These are phyloP conservation scores for Phlebiopsis flavidoalba DNA, from an alignment of 768 basidiomycete genomes.

Conservation along the genomic window DNA sequence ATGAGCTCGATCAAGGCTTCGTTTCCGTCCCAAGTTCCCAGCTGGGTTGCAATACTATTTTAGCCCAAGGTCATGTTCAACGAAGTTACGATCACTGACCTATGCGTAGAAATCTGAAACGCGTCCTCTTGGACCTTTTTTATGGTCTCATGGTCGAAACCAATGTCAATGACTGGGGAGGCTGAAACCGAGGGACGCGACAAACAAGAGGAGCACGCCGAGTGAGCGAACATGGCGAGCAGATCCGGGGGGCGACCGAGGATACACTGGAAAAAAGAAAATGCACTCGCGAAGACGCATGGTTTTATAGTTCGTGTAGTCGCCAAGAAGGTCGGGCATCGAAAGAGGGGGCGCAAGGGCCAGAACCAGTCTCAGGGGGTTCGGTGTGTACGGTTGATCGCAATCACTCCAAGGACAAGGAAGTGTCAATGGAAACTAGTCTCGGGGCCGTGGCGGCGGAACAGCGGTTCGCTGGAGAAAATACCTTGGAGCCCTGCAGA, in stretches of 20 bases:
- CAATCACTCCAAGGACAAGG: background rate
- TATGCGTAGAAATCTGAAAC: slow-evolving; percentile 22
- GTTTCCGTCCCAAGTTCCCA: slow-evolving; percentile 59
- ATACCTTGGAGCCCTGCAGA: too few species aligned
- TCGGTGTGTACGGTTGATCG: background rate
- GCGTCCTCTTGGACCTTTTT: slow-evolving; percentile 23
- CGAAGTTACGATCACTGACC: slow-evolving; percentile 11
- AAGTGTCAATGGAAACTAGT: background rate
- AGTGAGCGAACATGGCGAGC: background rate
- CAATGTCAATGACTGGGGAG: slow-evolving; percentile 11
- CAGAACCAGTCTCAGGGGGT: background rate
- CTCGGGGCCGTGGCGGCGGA: background rate
- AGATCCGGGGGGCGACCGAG: background rate
- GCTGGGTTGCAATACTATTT: slow-evolving; percentile 25
- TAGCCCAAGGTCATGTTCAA: background rate
- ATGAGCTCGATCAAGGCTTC: slow-evolving; percentile 51
- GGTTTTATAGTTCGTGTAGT: background rate
- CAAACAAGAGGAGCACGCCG: background rate
- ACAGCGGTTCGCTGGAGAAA: background rate
- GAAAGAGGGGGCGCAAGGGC: background rate
- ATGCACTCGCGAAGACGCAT: background rate
- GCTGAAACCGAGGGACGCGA: background rate
- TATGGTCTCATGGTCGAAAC: slow-evolving; percentile 22
- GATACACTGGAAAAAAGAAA: background rate
- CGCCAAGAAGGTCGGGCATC: background rate